Evolutionary conservation across 176 grass and related monocot genomes (phyloP).

Genomic region (Oryza meyeriana): DNA sequence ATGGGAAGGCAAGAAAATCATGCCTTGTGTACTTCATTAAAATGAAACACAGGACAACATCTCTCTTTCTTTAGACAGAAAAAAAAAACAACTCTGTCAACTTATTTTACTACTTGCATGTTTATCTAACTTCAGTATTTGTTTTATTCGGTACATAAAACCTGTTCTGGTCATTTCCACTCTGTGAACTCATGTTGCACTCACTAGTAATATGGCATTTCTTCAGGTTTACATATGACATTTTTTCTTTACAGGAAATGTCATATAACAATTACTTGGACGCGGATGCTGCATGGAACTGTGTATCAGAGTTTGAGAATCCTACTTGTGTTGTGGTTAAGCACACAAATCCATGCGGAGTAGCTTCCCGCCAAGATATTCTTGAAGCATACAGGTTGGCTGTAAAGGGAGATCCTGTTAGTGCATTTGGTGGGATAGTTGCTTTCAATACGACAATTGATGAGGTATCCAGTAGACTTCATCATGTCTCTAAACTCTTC

Average conservation of each 20-base stretch:
- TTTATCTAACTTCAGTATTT: not conserved
- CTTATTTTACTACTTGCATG: not conserved
- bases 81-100: not conserved
- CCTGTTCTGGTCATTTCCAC: not conserved
- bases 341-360: slow-evolving; percentile 92
- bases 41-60: not conserved
- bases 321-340: slow-evolving; percentile 94
- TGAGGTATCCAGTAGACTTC: not conserved
- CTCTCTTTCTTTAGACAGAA: too few relatives aligned
- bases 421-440: slow-evolving; percentile 91
- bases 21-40: not conserved
- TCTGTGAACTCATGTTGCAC: not conserved
- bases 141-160: slow-evolving; percentile 14
- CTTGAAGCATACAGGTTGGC: slow-evolving; percentile 92
- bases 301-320: slow-evolving; percentile 75
- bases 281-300: slow-evolving; percentile 96
- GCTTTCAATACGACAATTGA: slow-evolving; percentile 81
- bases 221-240: not conserved
- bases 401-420: slow-evolving; percentile 83
- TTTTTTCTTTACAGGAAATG: slow-evolving; percentile 68
- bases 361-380: slow-evolving; percentile 65
- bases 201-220: not conserved
- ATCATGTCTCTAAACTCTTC: not conserved
- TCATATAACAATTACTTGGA: slow-evolving; percentile 98
- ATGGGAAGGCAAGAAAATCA: slow-evolving; percentile 61